Evolutionary conservation across 306 rosid species (phyloP).

Genomic region (Pueraria montana): DNA sequence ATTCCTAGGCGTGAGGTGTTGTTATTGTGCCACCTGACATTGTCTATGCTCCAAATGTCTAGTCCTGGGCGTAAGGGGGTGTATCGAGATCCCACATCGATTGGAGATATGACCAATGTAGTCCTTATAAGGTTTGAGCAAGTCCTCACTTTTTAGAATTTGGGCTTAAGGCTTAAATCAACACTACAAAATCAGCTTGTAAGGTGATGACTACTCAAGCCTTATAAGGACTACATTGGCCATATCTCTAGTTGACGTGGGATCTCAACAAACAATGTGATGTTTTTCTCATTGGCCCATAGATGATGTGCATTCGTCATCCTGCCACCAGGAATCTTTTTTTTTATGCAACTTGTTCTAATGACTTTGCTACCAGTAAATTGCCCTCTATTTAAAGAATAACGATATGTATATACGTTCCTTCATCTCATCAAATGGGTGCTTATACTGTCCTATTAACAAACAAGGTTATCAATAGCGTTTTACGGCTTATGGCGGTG

Average conservation of each 20-base stretch:
- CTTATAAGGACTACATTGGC: neutral
- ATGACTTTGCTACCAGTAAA: neutral
- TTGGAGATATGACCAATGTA: neutral
- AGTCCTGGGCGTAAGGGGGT: neutral
- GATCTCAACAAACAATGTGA: neutral
- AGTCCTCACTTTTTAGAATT: neutral
- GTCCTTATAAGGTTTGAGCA: neutral
- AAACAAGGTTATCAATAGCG: too few relatives aligned
- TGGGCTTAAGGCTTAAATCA: neutral
- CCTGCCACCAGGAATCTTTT: neutral
- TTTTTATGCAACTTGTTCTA: constrained; percentile 14
- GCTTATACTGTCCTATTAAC: neutral
- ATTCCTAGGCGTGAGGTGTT: neutral
- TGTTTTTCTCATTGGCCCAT: constrained; percentile 16
- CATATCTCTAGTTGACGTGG: neutral
- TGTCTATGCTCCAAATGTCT: neutral
- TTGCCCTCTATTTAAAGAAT: constrained; percentile 33
- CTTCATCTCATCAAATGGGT: constrained; percentile 18
- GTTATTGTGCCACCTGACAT: neutral
- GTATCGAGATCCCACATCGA: neutral
- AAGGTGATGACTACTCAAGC: neutral
- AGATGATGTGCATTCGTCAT: constrained; percentile 17
- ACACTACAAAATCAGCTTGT: neutral
- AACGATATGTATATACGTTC: neutral
- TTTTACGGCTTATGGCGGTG: too few relatives aligned